Evolutionary conservation across 805 yeast genomes (phyloP), one percentile per base, ranked within the genome.

Genomic region (Suhomyces faveliae): DNA sequence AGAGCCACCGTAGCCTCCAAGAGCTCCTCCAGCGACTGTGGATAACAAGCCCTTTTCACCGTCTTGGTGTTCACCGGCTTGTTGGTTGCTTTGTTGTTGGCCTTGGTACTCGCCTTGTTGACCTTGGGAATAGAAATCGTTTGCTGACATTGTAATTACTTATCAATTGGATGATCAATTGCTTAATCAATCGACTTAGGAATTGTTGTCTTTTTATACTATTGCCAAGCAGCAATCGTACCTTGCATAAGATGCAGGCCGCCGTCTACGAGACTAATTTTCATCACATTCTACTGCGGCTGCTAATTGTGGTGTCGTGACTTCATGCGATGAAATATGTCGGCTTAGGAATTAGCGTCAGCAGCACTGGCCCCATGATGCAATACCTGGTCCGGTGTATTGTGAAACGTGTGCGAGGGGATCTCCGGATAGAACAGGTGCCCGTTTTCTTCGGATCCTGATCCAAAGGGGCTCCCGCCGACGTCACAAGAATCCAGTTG

Each of bases 1-100:
- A 43, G 52, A 49, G 24, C 68, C 68, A 24, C 60, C 66, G 30
- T 48, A 54, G 15, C 62, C 67, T 43, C 68, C 68, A 9, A 64
- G 66, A n/a, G 60, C 64, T 42, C 66, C 67, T 20, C 67, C 68
- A 8, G 51, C 66, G 15, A 63, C 52, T 11, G 64, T 53, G 24
- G 64, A 54, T 23, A 63, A 15, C 20, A 63, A 53, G 2, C 68
- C 68, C 47, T 61, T 56, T 35, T 63, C 68, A 23, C 66, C 68
- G n/a, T 50, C 49, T 24, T 51, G 55, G 33, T 53, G 55, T n/a
- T 47, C 48, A 22, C 46, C 51, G 33, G 53, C 54, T 17, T 50
- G 48, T 20, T 39, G 33, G 15, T 27, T 11, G 22, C 35, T n/a
- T 24, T 42, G 37, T 35, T 43, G 43, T 35, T 47, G 51, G 45